phyloP scores from a whole-genome alignment of 768 basidiomycete species.

The Cantharellus anzutake region DNA sequence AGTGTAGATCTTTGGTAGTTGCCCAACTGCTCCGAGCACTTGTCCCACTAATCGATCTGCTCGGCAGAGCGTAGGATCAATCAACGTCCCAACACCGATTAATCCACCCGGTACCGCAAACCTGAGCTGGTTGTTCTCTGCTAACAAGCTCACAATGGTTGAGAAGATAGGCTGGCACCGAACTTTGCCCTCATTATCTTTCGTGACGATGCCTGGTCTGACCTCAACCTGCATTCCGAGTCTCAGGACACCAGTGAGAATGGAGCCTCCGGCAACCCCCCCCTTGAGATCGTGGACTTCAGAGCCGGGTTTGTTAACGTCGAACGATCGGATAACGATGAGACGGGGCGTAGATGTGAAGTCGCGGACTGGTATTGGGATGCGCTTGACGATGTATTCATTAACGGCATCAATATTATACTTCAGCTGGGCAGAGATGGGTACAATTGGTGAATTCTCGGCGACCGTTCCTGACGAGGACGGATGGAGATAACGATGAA shows the following conservation, averaged over 20 bases:
- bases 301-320: constrained; percentile 97
- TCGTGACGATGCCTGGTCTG: constrained; percentile 89
- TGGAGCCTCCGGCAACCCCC: constrained; percentile 94
- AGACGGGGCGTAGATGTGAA: constrained; percentile 81
- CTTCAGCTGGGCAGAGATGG: constrained; percentile 94
- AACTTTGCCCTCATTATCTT: constrained; percentile 77
- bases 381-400: constrained; percentile 93
- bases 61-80: constrained; percentile 91
- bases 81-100: constrained; percentile 95
- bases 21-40: constrained; percentile 86
- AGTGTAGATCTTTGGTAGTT: constrained; percentile 83
- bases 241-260: constrained; percentile 76
- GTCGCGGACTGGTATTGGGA: constrained; percentile 86
- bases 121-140: constrained; percentile 83
- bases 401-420: constrained; percentile 99
- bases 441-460: constrained; percentile 92
- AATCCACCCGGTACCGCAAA: constrained; percentile 96
- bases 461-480: constrained; percentile 68
- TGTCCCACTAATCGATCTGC: constrained; percentile 95
- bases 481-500: not conserved
- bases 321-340: constrained; percentile 98
- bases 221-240: constrained; percentile 93
- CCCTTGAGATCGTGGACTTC: constrained; percentile 95
- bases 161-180: constrained; percentile 89
- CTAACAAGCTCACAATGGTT: constrained; percentile 75